Percentiles rank a stretch among this genome's conserved stretches.
These are phyloP conservation scores for Chloranthus sessilifolius DNA, from an alignment of 164 flowering plant species.

Conservation along the genomic window DNA sequence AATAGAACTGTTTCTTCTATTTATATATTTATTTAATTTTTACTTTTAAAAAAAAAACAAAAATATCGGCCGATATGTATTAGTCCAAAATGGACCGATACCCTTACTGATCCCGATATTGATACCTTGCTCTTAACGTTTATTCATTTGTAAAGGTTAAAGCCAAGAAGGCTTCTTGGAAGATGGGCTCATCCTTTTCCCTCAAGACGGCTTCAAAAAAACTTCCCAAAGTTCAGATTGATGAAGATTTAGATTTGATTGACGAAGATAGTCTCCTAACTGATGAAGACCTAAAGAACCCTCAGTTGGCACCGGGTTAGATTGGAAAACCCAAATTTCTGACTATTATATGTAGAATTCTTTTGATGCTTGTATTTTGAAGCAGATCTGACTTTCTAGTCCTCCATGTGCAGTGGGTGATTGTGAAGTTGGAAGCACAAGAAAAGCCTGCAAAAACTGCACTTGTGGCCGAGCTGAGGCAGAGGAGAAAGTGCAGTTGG, in stretches of 20 bases:
- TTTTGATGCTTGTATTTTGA: too few species aligned
- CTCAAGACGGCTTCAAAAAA: slow-evolving; percentile 44
- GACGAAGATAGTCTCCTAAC: slow-evolving; percentile 93
- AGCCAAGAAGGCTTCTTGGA: slow-evolving; percentile 85
- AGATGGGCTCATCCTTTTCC: slow-evolving; percentile 84
- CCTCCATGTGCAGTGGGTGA: slow-evolving; percentile 50
- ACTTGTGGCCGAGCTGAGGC: slow-evolving; percentile 90
- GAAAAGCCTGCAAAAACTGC: slow-evolving; percentile 98
- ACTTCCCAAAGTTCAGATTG: slow-evolving; percentile 63
- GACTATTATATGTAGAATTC: neutral
- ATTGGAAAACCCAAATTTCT: neutral
- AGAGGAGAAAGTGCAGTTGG: slow-evolving; percentile 64
- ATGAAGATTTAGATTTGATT: slow-evolving; percentile 80
- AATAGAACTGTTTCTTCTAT: neutral
- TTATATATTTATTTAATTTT: neutral
- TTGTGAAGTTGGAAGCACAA: slow-evolving; percentile 87
- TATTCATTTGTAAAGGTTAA: slow-evolving; percentile 37
- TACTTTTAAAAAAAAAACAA: neutral
- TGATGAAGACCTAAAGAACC: slow-evolving; percentile 90
- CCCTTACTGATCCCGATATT: neutral
- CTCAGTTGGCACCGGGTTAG: slow-evolving; percentile 65
- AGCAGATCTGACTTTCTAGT: neutral
- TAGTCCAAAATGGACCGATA: neutral
- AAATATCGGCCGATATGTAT: too few species aligned
- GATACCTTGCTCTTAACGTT: neutral